A percentile compares a stretch with the other conserved stretches of the same genome.
Conservation (phyloP, 2,329 filamentous ascomycete genomes). For the Epichloe gansuensis region DNA sequence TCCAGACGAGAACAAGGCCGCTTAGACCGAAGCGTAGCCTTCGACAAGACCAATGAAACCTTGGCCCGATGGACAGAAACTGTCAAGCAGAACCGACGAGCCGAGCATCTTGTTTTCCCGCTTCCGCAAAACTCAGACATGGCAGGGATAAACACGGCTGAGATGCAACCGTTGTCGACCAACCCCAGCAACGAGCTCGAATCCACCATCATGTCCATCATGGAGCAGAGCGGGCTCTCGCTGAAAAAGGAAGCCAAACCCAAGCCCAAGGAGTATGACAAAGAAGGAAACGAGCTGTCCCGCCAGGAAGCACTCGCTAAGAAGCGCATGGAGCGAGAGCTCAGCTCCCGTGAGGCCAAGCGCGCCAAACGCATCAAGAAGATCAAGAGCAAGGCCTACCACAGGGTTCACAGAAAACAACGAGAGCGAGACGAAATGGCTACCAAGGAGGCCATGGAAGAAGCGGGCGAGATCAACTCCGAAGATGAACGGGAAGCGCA, state of each 20-base stretch:
- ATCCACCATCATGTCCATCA: slow-evolving; percentile 71
- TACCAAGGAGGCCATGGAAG: slow-evolving; percentile 37
- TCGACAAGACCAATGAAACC: slow-evolving; percentile 83
- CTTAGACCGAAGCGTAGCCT: slow-evolving; percentile 69
- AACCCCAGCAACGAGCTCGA: slow-evolving; percentile 70
- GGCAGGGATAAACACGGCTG: slow-evolving; percentile 45
- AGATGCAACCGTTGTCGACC: slow-evolving; percentile 50
- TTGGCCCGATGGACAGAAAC: slow-evolving; percentile 88
- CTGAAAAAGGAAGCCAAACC: slow-evolving; percentile 32
- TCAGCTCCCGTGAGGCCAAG: slow-evolving; percentile 79
- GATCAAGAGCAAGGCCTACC: slow-evolving; percentile 95
- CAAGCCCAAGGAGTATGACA: slow-evolving; percentile 50
- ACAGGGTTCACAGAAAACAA: slow-evolving; percentile 78
- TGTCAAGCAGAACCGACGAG: slow-evolving; percentile 83
- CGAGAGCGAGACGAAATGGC: slow-evolving; percentile 40
- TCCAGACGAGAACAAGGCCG: slow-evolving; percentile 77
- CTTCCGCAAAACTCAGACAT: slow-evolving; percentile 57
- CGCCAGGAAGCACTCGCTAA: slow-evolving; percentile 59
- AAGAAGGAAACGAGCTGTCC: slow-evolving; percentile 59
- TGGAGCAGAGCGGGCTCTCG: slow-evolving; percentile 74
- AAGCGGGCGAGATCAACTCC: slow-evolving; percentile 48
- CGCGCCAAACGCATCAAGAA: slow-evolving; percentile 91
- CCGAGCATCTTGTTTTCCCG: slow-evolving; percentile 83
- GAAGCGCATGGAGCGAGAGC: slow-evolving; percentile 66
- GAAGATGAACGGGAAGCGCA: slow-evolving; percentile 50